Evolutionary conservation across 2,329 filamentous ascomycete species (phyloP).

Genomic region (Coniochaeta hoffmannii): DNA sequence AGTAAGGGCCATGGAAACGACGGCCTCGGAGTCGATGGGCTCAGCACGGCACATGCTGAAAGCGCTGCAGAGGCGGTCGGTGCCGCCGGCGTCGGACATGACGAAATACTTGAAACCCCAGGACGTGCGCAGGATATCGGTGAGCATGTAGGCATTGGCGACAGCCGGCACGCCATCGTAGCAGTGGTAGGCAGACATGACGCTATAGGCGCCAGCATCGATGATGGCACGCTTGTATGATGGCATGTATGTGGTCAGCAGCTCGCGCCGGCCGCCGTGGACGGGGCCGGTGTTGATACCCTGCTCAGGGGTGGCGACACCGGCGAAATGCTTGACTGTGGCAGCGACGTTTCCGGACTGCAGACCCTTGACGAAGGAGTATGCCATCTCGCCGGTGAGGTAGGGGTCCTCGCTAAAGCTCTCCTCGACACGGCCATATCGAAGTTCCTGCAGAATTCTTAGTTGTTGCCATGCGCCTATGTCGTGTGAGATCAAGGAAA

Average conservation of each 20-base stretch:
- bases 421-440: slow-evolving; percentile 68
- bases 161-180: slow-evolving; percentile 66
- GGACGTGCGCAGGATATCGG: slow-evolving; percentile 60
- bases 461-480: too few species aligned
- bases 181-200: slow-evolving; percentile 70
- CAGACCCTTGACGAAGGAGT: slow-evolving; percentile 48
- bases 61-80: slow-evolving; percentile 55
- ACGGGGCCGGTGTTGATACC: slow-evolving; percentile 60
- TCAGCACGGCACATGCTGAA: slow-evolving; percentile 57
- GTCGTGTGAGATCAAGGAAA: too few species aligned
- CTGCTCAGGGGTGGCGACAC: slow-evolving; percentile 61
- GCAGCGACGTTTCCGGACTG: slow-evolving; percentile 60
- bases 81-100: slow-evolving; percentile 59
- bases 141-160: slow-evolving; percentile 57
- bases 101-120: slow-evolving; percentile 69
- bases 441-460: slow-evolving; percentile 44
- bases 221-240: slow-evolving; percentile 64
- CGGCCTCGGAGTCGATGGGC: slow-evolving; percentile 57
- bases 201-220: slow-evolving; percentile 57
- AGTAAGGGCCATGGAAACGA: slow-evolving; percentile 47
- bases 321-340: slow-evolving; percentile 71
- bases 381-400: slow-evolving; percentile 60
- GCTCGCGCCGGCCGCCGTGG: slow-evolving; percentile 44
- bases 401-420: slow-evolving; percentile 64
- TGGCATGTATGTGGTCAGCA: slow-evolving; percentile 49